Percentiles rank a stretch among this genome's conserved stretches.
Conservation (phyloP, 2,329 filamentous ascomycete species). For the Aspergillus niger region DNA sequence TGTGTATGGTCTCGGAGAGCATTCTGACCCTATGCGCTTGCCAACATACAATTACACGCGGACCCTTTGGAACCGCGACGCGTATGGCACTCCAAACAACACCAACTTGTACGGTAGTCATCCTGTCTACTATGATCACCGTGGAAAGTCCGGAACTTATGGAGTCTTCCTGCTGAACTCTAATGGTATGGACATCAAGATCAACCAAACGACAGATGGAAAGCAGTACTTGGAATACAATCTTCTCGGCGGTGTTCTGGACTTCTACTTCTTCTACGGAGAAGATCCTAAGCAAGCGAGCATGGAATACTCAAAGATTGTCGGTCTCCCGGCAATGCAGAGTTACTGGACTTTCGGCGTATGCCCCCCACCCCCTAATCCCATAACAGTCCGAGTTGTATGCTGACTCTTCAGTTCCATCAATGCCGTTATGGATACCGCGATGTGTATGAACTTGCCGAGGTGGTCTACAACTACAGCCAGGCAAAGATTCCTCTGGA, state of each 20-base stretch:
- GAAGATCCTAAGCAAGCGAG: constrained; percentile 61
- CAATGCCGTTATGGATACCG: constrained; percentile 67
- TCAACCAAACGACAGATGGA: constrained; percentile 61
- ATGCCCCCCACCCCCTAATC: constrained; percentile 15
- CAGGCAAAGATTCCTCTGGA: constrained; percentile 45
- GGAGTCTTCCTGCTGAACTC: constrained; percentile 71
- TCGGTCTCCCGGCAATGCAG: constrained; percentile 61
- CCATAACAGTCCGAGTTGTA: background rate
- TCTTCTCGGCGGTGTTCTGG: constrained; percentile 72
- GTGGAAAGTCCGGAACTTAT: constrained; percentile 58
- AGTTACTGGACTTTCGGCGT: constrained; percentile 66
- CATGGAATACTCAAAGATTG: constrained; percentile 60
- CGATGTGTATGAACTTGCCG: constrained; percentile 49
- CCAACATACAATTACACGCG: constrained; percentile 70
- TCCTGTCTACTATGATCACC: constrained; percentile 74
- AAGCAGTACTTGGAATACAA: constrained; percentile 79
- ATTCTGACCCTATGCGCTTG: constrained; percentile 69
- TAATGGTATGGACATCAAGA: constrained; percentile 76
- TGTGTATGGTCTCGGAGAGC: constrained; percentile 78
- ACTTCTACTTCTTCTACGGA: constrained; percentile 68
- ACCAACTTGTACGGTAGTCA: constrained; percentile 73
- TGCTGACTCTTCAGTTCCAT: constrained; percentile 45
- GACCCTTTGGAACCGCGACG: constrained; percentile 70
- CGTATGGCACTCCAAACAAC: constrained; percentile 61
- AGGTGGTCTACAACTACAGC: constrained; percentile 48